These are phyloP conservation scores for Phytophthora palmivora DNA, from an alignment of 352 stramenopile species.

Conservation along the genomic window DNA sequence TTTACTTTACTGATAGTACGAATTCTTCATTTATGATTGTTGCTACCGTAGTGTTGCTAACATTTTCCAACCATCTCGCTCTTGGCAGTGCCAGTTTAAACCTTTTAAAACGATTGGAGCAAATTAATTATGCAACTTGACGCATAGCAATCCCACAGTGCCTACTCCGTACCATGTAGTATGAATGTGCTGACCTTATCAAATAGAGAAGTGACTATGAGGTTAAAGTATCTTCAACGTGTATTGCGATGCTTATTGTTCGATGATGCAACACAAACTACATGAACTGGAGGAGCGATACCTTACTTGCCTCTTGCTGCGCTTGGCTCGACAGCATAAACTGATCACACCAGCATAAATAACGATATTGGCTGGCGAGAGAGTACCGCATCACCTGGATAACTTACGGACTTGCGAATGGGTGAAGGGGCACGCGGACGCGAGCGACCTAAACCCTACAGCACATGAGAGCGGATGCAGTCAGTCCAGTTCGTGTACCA, in stretches of 20 bases:
- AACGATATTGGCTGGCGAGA: slow-evolving; percentile 19
- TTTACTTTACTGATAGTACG: no score
- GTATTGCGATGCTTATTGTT: slow-evolving; percentile 25
- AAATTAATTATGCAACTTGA: no score
- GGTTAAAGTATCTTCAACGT: slow-evolving; percentile 6
- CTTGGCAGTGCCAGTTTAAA: no score
- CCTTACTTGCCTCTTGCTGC: slow-evolving; percentile 7
- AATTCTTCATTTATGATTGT: no score
- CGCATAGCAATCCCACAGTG: no score
- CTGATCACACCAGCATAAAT: slow-evolving; percentile 33
- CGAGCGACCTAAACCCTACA: slow-evolving; percentile 36
- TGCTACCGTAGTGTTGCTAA: no score
- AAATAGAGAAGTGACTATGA: no score
- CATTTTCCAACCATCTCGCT: no score
- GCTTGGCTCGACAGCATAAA: slow-evolving; percentile 9
- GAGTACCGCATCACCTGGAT: slow-evolving; percentile 19
- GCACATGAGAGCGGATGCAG: slow-evolving; percentile 29
- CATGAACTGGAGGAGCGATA: background rate
- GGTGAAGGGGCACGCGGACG: slow-evolving; percentile 20
- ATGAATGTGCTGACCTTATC: no score
- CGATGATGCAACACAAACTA: slow-evolving; percentile 13
- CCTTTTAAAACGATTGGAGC: no score
- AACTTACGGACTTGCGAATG: slow-evolving; percentile 31
- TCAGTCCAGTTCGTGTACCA: slow-evolving; percentile 81
- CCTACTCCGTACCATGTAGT: no score